Base-by-base conservation (phyloP, 768 basidiomycete genomes). In the Podaxis sp. region DNA sequence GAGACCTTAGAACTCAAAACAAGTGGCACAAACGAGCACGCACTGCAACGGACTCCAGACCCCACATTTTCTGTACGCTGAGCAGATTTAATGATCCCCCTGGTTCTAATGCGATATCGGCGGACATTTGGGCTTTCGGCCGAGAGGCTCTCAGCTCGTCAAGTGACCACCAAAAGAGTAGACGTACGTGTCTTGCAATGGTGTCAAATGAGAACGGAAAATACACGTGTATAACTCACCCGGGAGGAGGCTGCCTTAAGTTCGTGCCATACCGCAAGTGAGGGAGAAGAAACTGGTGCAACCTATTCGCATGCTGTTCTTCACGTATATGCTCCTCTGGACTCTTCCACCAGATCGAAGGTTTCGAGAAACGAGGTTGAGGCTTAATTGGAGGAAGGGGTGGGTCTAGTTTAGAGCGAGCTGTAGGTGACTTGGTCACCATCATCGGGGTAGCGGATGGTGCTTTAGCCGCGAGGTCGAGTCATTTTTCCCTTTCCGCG, bases 301-400 rank as follows among this genome's bases (percentile, higher is more conserved):
- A 9, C 27, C 52, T 19, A 3, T 19, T 33, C n/a, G 24, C 29
- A 19, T 61, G 53, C 11, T 55, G 41, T 13, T 46, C 53, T 46
- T 55, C 60, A 46, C 60, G 60, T 36, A 61, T 49, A 46, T 61
- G 60, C 27, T 61, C 60, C 17, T 55, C 60, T 6, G 60, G 60
- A 7, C 53, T 36, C 13, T 61, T 61, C 41, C 53, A 47, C 43
- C 52, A 55, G 52, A 61, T 61, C 1, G 40, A 36, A 19, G 60
- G 60, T 22, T 46, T 22, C 2, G 24, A 7, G 33, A 55, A 55
- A 24, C 11, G 47, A 8, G 57, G 47, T 37, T 51, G 49, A 24
- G 57, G 40, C 41, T 46, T 43, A 4, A 41, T 15, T 51, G 24
- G 29, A 17, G 49, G 41, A 13, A 36, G 49, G 15, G 60, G 40